These are phyloP conservation scores for Myrica gale DNA, from an alignment of 306 rosid species.

Conservation along the genomic window DNA sequence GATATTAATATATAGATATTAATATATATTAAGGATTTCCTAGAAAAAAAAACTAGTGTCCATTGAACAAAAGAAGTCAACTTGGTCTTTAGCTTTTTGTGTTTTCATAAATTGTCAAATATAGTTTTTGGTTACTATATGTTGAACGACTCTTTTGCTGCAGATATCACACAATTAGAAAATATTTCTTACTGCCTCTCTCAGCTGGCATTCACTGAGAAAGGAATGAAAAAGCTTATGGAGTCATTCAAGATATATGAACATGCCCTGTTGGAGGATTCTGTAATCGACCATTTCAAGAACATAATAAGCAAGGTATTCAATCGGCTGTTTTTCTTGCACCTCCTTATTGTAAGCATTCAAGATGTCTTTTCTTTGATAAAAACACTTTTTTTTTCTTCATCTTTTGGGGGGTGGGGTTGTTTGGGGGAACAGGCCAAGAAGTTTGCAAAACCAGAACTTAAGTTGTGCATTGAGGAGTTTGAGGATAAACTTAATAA, in stretches of 20 bases:
- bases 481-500: constrained; percentile 88
- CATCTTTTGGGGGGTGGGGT: too few relatives aligned
- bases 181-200: constrained; percentile 90
- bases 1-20: too few relatives aligned
- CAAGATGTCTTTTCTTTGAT: constrained; percentile 8
- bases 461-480: constrained; percentile 76
- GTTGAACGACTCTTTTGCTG: constrained; percentile 14
- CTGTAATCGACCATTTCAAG: constrained; percentile 78
- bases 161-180: constrained; percentile 84
- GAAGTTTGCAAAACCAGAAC: constrained; percentile 91
- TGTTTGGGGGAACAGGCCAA: constrained; percentile 49
- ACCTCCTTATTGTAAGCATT: constrained; percentile 10
- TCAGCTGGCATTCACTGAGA: constrained; percentile 89
- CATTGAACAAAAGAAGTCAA: neutral
- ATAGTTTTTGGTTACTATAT: constrained; percentile 7
- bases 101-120: constrained; percentile 15
- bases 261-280: constrained; percentile 72
- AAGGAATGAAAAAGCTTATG: constrained; percentile 83
- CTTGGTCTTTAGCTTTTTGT: neutral
- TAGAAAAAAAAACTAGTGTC: neutral
- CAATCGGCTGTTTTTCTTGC: constrained; percentile 17
- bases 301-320: constrained; percentile 79
- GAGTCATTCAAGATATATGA: constrained; percentile 84
- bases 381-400: neutral
- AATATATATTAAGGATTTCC: too few relatives aligned